phyloP scores from a whole-genome alignment of 495 filamentous ascomycete genomes.

The Parmelia sp. region DNA sequence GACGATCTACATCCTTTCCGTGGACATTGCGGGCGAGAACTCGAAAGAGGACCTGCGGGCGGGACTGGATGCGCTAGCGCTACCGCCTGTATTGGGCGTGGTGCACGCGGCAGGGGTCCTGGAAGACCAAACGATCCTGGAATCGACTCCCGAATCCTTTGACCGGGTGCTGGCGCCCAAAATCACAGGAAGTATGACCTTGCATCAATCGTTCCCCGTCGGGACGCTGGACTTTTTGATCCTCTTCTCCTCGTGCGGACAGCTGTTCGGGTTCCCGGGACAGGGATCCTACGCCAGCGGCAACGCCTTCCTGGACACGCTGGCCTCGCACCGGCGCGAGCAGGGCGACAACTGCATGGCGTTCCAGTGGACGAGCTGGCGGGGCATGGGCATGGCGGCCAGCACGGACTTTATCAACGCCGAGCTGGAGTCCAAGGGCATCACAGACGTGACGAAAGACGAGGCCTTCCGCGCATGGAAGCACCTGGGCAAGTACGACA shows the following conservation, averaged over 20 bases:
- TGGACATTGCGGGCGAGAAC: constrained; percentile 27
- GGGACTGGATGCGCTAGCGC: constrained; percentile 26
- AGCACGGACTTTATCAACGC: constrained; percentile 37
- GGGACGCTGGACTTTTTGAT: constrained; percentile 34
- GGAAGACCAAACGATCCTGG: constrained; percentile 35
- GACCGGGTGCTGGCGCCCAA: constrained; percentile 38
- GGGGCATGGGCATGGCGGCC: constrained; percentile 37
- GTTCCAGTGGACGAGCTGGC: constrained; percentile 43
- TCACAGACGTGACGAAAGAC: constrained; percentile 37
- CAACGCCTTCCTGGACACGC: constrained; percentile 37
- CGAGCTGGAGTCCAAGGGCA: constrained; percentile 39
- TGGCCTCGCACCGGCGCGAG: constrained; percentile 31
- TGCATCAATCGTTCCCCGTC: constrained; percentile 35
- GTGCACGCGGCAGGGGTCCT: constrained; percentile 45
- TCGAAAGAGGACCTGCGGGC: constrained; percentile 20
- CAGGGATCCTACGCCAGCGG: constrained; percentile 34
- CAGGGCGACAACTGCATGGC: constrained; percentile 37
- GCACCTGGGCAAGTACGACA: constrained; percentile 32
- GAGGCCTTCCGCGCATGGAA: constrained; percentile 43
- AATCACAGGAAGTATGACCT: constrained; percentile 34
- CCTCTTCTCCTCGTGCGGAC: constrained; percentile 37
- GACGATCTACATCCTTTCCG: constrained; percentile 25
- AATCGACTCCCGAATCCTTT: constrained; percentile 34
- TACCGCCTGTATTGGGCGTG: constrained; percentile 39
- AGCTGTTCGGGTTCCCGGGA: constrained; percentile 34